Evolutionary conservation across 805 yeast genomes (phyloP).

Genomic region (Nakazawaea anatomiae): DNA sequence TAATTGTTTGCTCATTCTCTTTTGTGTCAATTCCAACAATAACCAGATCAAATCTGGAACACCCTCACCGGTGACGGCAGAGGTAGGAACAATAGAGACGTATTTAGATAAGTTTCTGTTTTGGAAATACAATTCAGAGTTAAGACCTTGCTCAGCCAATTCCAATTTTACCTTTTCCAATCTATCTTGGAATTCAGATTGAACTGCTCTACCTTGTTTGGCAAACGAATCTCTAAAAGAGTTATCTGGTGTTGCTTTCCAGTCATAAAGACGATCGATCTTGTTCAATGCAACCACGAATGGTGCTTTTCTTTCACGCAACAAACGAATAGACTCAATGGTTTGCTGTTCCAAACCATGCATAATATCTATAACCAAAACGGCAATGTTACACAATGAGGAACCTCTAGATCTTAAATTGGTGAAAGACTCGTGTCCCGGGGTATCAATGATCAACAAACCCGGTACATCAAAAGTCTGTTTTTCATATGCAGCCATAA

Average conservation of each 20-base stretch:
- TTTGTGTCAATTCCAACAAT: slow-evolving; percentile 90
- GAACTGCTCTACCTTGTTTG: slow-evolving; percentile 77
- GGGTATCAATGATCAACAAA: slow-evolving; percentile 92
- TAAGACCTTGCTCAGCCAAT: slow-evolving; percentile 95
- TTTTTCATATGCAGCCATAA: slow-evolving; percentile 82
- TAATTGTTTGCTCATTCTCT: slow-evolving; percentile 97
- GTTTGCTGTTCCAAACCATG: slow-evolving; percentile 99
- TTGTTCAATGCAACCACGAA: slow-evolving; percentile 95
- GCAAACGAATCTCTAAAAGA: slow-evolving; percentile 92
- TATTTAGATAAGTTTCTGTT: slow-evolving; percentile 90
- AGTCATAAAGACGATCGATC: slow-evolving; percentile 94
- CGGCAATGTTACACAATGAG: slow-evolving; percentile 97
- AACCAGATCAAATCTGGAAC: slow-evolving; percentile 97
- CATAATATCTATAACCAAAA: slow-evolving; percentile 96
- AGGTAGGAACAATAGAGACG: slow-evolving; percentile 96
- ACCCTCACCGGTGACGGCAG: slow-evolving; percentile 99
- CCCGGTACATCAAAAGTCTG: slow-evolving; percentile 94
- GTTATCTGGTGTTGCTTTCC: slow-evolving; percentile 88
- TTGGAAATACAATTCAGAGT: slow-evolving; percentile 93
- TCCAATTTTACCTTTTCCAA: slow-evolving; percentile 81
- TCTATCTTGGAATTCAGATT: slow-evolving; percentile 87
- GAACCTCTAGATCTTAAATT: slow-evolving; percentile 98
- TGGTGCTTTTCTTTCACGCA: slow-evolving; percentile 97
- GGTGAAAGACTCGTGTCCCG: slow-evolving; percentile 99
- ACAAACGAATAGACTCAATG: slow-evolving; percentile 82